phyloP scores from a whole-genome alignment of 768 basidiomycete genomes.

The Pisolithus marmoratus region DNA sequence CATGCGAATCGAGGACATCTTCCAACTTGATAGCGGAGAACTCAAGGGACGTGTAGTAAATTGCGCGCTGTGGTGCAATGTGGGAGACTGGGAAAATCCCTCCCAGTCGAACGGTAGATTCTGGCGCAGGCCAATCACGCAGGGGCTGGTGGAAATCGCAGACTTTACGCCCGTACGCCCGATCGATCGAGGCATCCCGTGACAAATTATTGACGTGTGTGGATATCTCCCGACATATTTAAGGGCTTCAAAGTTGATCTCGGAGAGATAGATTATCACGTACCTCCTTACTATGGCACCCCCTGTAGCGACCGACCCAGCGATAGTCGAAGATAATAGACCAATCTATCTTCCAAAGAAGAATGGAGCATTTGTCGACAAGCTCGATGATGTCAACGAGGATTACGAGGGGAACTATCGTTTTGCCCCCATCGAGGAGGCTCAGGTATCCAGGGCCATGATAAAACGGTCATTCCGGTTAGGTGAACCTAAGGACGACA shows the following conservation, averaged over 20 bases:
- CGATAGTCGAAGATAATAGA: slow-evolving; percentile 13
- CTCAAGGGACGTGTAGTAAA: too few relatives aligned
- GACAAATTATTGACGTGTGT: background rate
- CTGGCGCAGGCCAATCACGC: too few relatives aligned
- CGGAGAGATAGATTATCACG: too few relatives aligned
- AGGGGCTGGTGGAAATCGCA: background rate
- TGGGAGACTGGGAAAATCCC: too few relatives aligned
- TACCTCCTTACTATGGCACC: slow-evolving; percentile 28
- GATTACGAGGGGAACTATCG: slow-evolving; percentile 57
- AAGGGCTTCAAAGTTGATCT: too few relatives aligned
- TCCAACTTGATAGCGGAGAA: too few relatives aligned
- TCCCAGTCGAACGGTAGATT: too few relatives aligned
- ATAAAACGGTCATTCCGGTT: slow-evolving; percentile 49
- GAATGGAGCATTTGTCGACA: slow-evolving; percentile 7
- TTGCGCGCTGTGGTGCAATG: too few relatives aligned
- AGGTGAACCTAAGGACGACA: background rate
- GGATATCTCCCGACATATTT: background rate
- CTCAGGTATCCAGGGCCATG: slow-evolving; percentile 73
- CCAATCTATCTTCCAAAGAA: slow-evolving; percentile 21
- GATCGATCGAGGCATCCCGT: background rate
- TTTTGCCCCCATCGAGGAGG: slow-evolving; percentile 72
- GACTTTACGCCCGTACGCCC: background rate
- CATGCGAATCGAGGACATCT: too few relatives aligned
- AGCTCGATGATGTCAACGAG: slow-evolving; percentile 18
- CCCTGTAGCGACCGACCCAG: slow-evolving; percentile 28